Evolutionary conservation across 2,329 filamentous ascomycete genomes (phyloP).

Genomic region (Calcarisporium arbuscula): DNA sequence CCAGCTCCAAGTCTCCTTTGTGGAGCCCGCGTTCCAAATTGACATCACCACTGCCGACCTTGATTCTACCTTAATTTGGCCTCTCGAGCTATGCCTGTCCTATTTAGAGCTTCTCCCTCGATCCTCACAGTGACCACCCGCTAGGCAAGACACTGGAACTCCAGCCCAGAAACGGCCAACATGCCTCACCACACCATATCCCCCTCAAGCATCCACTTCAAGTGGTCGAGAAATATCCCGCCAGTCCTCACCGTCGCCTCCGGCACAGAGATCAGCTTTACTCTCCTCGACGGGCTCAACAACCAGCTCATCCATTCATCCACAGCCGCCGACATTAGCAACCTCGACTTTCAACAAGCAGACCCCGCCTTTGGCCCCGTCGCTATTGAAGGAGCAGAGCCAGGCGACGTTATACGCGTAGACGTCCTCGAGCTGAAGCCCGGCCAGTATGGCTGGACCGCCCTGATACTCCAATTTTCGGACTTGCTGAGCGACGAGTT

Average conservation of each 20-base stretch:
- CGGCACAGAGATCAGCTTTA: conserved; percentile 40
- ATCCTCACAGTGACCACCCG: too few relatives aligned
- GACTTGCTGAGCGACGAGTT: conserved; percentile 45
- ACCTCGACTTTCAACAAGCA: conserved; percentile 32
- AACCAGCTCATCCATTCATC: conserved; percentile 41
- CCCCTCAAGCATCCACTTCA: conserved; percentile 31
- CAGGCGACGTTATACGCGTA: conserved; percentile 45
- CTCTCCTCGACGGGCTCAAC: conserved; percentile 43
- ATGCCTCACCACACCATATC: conserved; percentile 18
- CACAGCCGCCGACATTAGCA: conserved; percentile 28
- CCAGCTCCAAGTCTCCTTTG: too few relatives aligned
- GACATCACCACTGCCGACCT: too few relatives aligned
- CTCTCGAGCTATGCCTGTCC: too few relatives aligned
- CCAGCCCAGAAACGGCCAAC: too few relatives aligned
- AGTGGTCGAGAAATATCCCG: conserved; percentile 40
- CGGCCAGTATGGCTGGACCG: conserved; percentile 45
- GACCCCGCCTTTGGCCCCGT: conserved; percentile 49
- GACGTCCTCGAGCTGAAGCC: conserved; percentile 40
- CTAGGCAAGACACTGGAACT: too few relatives aligned
- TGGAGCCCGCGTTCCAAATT: too few relatives aligned
- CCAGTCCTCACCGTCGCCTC: conserved; percentile 41
- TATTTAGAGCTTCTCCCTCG: too few relatives aligned
- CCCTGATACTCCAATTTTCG: conserved; percentile 40
- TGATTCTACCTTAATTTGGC: too few relatives aligned
- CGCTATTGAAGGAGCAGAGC: conserved; percentile 39